Base-by-base conservation (phyloP, 257 asterid genomes). In the Penstemon eatonii region DNA sequence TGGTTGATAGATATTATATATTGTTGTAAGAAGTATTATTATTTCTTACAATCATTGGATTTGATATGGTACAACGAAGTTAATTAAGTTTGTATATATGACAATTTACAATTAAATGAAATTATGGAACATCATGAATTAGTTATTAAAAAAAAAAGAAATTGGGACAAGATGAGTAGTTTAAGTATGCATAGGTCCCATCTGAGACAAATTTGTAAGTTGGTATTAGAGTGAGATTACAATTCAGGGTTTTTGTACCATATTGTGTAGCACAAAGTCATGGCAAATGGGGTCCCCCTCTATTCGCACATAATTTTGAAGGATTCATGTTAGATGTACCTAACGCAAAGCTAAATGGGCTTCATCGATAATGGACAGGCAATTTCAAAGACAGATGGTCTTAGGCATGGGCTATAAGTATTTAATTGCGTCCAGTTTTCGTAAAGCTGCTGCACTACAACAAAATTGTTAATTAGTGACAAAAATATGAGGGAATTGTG, bases 221-320 rank as follows among this genome's bases (percentile, higher is more conserved):
- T 67, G 76, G 59, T 11, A 52, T 63, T 8, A 45, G 53, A 36
- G 53, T 63, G 68, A 60, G 37, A 47, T 60, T 25, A 73, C 53
- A 46, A 63, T 63, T 70, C 61, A 50, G 18, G 18, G 56, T 39
- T 52, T 3, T 43, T 58, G 15, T 9, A 43, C 42, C 56, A 38
- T 25, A 54, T 5, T 9, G 72, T 71, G 73, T 63, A 65, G 73
- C 76, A 53, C 68, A 67, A 72, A 72, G 67, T 65, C 65, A 67
- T 52, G 81, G 74, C 75, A 65, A 57, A 79, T 63, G 68, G 80
- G 84, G 67, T 42, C 61, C 74, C 40, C 53, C 65, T 13, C 5
- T 5, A 66, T 43, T 19, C 60, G 59, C 42, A 37, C 40, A 49
- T 53, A 45, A 36, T 60, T 67, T 54, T 46, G 51, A 33, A 51